Conservation (phyloP, 306 rosid genomes). For the Vicia villosa region DNA sequence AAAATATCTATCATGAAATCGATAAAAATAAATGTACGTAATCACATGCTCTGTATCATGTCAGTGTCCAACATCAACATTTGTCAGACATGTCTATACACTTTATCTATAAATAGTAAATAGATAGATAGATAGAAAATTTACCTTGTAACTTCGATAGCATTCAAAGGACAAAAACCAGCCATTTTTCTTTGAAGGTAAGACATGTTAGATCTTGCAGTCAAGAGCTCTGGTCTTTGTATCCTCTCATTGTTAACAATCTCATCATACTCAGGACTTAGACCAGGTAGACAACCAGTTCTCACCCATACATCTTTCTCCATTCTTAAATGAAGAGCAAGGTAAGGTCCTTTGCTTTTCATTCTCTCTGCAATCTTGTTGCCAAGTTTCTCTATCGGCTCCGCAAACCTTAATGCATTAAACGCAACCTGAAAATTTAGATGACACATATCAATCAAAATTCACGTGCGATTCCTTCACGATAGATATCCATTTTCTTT, state of each 20-base stretch:
- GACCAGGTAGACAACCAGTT: constrained; percentile 94
- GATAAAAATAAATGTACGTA: neutral
- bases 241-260: constrained; percentile 71
- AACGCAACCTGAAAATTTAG: constrained; percentile 80
- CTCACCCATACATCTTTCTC: constrained; percentile 99
- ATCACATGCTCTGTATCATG: neutral
- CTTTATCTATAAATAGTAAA: neutral
- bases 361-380: constrained; percentile 76
- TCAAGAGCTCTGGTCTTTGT: constrained; percentile 82
- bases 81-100: neutral
- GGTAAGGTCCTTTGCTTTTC: constrained; percentile 87
- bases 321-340: constrained; percentile 93
- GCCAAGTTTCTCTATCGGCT: constrained; percentile 76
- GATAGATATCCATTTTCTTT: neutral
- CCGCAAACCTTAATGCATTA: constrained; percentile 87
- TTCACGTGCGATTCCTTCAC: neutral
- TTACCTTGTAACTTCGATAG: constrained; percentile 82
- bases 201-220: constrained; percentile 86
- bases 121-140: neutral
- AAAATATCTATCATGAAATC: constrained; percentile 12
- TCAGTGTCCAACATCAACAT: neutral
- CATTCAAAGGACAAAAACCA: constrained; percentile 92
- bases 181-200: constrained; percentile 89
- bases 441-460: neutral
- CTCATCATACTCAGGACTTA: constrained; percentile 71